Percentiles rank a stretch among this genome's conserved stretches.
Conservation (phyloP, 306 rosid species). For the Quercus parvula region DNA sequence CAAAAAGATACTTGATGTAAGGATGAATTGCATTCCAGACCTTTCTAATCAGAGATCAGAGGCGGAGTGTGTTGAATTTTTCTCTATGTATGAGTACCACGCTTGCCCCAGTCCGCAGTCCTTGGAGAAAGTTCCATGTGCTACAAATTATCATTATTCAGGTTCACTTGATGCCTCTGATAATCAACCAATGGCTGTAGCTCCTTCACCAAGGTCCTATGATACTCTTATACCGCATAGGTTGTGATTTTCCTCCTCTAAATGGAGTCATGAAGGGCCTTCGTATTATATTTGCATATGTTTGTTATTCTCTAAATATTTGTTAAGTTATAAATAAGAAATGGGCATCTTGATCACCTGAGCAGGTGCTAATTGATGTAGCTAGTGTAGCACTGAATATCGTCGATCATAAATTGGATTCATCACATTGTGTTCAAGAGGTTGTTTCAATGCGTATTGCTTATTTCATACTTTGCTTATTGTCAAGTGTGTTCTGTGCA, state of each 20-base stretch:
- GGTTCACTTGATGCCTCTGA: background rate
- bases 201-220: constrained; percentile 31
- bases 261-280: too few species aligned
- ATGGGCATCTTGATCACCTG: background rate
- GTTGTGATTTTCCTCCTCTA: background rate
- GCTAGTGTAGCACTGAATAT: too few species aligned
- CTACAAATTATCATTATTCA: background rate
- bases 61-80: constrained; percentile 35
- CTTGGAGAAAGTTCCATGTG: constrained; percentile 46
- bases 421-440: too few species aligned
- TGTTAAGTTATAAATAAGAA: background rate
- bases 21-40: constrained; percentile 48
- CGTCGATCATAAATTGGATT: too few species aligned
- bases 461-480: too few species aligned
- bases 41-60: constrained; percentile 37
- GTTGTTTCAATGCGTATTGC: constrained; percentile 19
- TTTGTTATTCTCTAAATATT: background rate
- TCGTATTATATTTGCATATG: background rate
- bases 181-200: background rate
- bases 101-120: constrained; percentile 22
- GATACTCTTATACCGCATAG: constrained; percentile 37
- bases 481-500: too few species aligned
- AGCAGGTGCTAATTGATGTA: too few species aligned
- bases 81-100: background rate
- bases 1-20: constrained; percentile 36